Percentiles rank a stretch among this genome's conserved stretches.
Conservation (phyloP, 2,329 filamentous ascomycete species). For the Beauveria sp. region DNA sequence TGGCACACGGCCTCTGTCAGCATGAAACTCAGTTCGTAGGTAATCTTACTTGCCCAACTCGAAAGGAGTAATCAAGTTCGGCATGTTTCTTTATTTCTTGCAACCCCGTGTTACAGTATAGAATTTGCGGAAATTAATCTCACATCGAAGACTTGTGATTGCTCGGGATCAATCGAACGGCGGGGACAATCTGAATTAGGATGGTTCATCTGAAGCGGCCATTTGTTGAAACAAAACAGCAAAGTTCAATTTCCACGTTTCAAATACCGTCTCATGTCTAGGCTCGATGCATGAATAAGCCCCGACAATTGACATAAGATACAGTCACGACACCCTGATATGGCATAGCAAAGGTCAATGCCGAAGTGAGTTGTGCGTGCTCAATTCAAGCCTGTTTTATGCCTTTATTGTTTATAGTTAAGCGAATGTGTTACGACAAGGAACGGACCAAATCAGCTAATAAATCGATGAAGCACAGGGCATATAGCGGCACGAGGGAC, state of each 20-base stretch:
- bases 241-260: background rate
- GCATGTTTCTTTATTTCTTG: no score
- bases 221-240: background rate
- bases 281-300: background rate
- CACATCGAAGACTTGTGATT: no score
- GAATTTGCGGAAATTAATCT: no score
- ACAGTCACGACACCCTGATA: background rate
- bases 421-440: background rate
- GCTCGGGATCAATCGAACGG: background rate
- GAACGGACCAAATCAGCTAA: background rate
- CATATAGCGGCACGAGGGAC: background rate
- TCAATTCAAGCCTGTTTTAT: background rate
- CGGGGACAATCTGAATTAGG: background rate
- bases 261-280: constrained; percentile 4
- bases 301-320: background rate
- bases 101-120: no score
- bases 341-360: background rate
- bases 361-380: background rate
- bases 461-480: background rate
- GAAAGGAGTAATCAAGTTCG: no score
- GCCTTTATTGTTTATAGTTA: background rate
- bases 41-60: no score
- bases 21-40: no score
- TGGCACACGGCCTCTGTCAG: no score
- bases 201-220: background rate